These are phyloP conservation scores for Hordeum vulgare DNA, from an alignment of 176 grass and related monocot genomes.

Conservation along the genomic window MorexV3_pseudomolecules_assembly NC_058518.1:109018657-109019156, in stretches of 20 bases:
- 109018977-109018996: not conserved
- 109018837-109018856: not conserved
- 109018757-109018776: not conserved
- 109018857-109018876: not conserved
- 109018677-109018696: conserved; percentile 23
- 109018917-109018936: not conserved
- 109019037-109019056: not conserved
- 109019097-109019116: no score
- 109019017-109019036: not conserved
- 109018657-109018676: not conserved
- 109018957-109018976: not conserved
- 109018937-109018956: not conserved
- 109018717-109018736: conserved; percentile 21
- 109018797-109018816: not conserved
- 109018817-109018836: not conserved
- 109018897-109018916: not conserved
- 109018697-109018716: conserved; percentile 27
- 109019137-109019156: no score
- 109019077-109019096: no score
- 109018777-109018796: not conserved
- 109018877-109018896: not conserved
- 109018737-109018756: conserved; percentile 26
- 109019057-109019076: not conserved
- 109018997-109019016: not conserved
- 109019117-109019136: no score